Evolutionary conservation across 2,329 filamentous ascomycete species (phyloP), one percentile per base, ranked within the genome.

Genomic region (Fusarium torreyae): DNA sequence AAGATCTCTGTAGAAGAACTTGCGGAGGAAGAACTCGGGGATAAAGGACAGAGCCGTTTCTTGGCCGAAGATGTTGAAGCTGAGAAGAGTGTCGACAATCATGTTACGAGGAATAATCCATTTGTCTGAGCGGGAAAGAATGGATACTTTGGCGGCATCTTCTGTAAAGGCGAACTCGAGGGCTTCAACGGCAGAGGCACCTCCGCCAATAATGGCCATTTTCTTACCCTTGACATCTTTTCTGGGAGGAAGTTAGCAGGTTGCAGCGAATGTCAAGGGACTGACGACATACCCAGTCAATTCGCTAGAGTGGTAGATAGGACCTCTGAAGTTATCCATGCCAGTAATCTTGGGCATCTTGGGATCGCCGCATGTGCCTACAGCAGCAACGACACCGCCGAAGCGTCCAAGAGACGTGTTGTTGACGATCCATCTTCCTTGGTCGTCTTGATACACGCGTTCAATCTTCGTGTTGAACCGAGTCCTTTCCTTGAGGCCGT

Each of bases 81-180:
- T 87, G 2, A 97, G 86, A 2, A 97, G 83, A 3, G 87, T 83
- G 76, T 97, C 90, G 51, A 96, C 84, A 43, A 96, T 49, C 0
- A 92, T 83, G 69, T 97, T 96, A 10, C 94, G 87, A 0, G 93
- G 93, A 53, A 95, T 94, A 66, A 96, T 93, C 93, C 92, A 95
- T 77, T 95, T 96, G 72, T 95, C 92, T 15, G 89, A 92, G 22
- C 93, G 86, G 0, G 93, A 89, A 11, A 97, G 85, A 31, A 97
- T 89, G 58, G 89, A 90, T 0, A 91, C 90, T 73, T 93, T 89
- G 9, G 83, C 81, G 0, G 92, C 93, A 6, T 89, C 85, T 42
- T 89, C 86, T 14, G 87, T 82, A 13, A 90, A 87, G 1, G 92
- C 92, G 71, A 93, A 97, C 75, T 97, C 93, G 26, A 97, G 84